Conservation (phyloP, 257 asterid genomes). For the Solanum lignicaule region DNA sequence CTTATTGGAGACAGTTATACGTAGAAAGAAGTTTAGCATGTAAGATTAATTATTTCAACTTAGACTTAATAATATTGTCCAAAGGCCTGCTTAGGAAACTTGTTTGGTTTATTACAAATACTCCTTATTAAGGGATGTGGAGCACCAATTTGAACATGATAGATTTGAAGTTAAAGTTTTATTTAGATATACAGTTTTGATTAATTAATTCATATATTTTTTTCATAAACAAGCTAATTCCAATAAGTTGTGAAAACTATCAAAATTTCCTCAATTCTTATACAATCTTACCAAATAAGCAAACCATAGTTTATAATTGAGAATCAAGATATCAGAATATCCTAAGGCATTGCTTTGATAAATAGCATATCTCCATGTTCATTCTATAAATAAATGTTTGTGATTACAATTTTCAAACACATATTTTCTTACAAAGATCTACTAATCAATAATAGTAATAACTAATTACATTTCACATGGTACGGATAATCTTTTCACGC, state of each 20-base stretch:
- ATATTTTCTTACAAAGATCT: background rate
- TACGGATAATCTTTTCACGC: too few relatives aligned
- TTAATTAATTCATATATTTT: too few relatives aligned
- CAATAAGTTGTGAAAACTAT: too few relatives aligned
- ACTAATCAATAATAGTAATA: background rate
- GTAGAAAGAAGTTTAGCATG: too few relatives aligned
- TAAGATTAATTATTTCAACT: too few relatives aligned
- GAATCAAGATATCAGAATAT: too few relatives aligned
- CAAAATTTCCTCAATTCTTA: too few relatives aligned
- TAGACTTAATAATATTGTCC: background rate
- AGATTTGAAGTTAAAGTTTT: background rate
- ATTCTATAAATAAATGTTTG: background rate
- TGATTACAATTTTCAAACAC: background rate
- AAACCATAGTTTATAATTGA: too few relatives aligned
- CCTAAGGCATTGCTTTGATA: background rate
- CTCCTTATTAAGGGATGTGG: too few relatives aligned
- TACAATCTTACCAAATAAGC: background rate
- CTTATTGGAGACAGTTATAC: too few relatives aligned
- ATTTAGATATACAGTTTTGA: too few relatives aligned
- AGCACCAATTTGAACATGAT: too few relatives aligned
- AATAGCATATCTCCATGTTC: background rate
- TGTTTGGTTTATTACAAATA: background rate
- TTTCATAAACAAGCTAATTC: background rate
- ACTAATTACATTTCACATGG: background rate
- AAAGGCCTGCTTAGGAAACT: background rate